A percentile compares a stretch with the other conserved stretches of the same genome.
These are phyloP conservation scores for Neurospora sp. DNA, from an alignment of 495 filamentous ascomycete genomes.

Conservation along the genomic window DNA sequence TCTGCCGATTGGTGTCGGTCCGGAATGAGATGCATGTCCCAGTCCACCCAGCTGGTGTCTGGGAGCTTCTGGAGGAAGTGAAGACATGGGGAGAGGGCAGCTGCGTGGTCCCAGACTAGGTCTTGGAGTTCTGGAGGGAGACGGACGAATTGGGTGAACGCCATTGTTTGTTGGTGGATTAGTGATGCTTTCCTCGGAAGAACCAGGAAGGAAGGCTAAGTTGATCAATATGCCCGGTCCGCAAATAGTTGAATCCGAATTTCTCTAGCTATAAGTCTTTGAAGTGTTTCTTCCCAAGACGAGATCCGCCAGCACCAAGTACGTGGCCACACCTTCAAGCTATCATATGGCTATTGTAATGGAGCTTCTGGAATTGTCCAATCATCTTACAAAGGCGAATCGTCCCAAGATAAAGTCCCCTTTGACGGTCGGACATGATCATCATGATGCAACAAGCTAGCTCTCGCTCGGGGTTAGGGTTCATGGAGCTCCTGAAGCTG, in stretches of 20 bases:
- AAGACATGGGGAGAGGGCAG: constrained; percentile 7
- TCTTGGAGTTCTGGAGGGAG: constrained; percentile 15
- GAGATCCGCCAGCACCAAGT: neutral
- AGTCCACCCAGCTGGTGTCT: constrained; percentile 29
- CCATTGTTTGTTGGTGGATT: constrained; percentile 22
- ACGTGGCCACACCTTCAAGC: neutral
- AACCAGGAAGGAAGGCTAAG: neutral
- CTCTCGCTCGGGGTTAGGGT: neutral
- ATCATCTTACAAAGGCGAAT: neutral
- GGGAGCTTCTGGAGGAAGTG: constrained; percentile 35
- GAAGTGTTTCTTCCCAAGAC: neutral
- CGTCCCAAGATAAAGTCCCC: neutral
- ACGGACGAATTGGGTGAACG: constrained; percentile 12
- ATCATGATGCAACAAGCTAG: neutral
- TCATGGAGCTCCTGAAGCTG: neutral
- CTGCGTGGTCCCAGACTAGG: constrained; percentile 16
- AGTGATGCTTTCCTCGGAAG: constrained; percentile 3
- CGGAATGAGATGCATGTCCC: constrained; percentile 13
- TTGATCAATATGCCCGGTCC: neutral
- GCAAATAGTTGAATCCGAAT: neutral
- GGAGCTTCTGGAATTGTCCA: neutral
- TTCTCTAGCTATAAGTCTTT: neutral
- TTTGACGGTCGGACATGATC: neutral
- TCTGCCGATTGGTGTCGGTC: constrained; percentile 27
- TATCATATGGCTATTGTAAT: neutral